Evolutionary conservation across 2,329 filamentous ascomycete genomes (phyloP).

Genomic region (Talaromyces piceae): DNA sequence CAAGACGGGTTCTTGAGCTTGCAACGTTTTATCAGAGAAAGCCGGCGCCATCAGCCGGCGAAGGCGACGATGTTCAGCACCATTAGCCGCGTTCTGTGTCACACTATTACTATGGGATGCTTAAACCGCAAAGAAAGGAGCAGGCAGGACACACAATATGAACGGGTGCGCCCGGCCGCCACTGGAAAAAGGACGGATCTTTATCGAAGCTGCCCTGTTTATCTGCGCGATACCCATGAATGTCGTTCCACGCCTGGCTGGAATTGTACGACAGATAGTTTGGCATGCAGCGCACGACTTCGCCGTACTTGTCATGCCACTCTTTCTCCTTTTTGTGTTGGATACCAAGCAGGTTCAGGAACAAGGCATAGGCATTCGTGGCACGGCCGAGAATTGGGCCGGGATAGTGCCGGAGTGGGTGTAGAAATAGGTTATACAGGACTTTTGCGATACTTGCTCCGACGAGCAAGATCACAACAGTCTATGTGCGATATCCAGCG

Average conservation of each 20-base stretch:
- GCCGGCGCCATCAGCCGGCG: conserved; percentile 22
- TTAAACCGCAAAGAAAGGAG: not conserved
- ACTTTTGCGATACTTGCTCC: not conserved
- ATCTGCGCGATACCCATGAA: conserved; percentile 22
- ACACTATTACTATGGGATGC: not conserved
- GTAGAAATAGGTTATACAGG: conserved; percentile 8
- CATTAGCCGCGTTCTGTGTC: conserved; percentile 11
- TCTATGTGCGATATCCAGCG: not conserved
- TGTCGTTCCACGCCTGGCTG: conserved; percentile 33
- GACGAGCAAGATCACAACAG: not conserved
- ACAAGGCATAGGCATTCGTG: not conserved
- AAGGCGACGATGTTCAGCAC: conserved; percentile 18
- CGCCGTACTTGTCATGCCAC: conserved; percentile 24
- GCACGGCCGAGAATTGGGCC: conserved; percentile 3
- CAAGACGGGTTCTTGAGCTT: conserved; percentile 18
- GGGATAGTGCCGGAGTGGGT: conserved; percentile 6
- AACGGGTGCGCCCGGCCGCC: not conserved
- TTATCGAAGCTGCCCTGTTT: conserved; percentile 12
- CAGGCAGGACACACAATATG: conserved; percentile 9
- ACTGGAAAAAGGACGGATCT: conserved; percentile 22
- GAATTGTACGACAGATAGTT: conserved; percentile 37
- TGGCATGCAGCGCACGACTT: conserved; percentile 36
- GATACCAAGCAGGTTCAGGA: conserved; percentile 13
- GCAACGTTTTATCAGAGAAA: conserved; percentile 25
- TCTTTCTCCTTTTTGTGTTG: conserved; percentile 19